Evolutionary conservation across 768 basidiomycete species (phyloP), one percentile per base, ranked within the genome.

Genomic region (Calocera cornea): DNA sequence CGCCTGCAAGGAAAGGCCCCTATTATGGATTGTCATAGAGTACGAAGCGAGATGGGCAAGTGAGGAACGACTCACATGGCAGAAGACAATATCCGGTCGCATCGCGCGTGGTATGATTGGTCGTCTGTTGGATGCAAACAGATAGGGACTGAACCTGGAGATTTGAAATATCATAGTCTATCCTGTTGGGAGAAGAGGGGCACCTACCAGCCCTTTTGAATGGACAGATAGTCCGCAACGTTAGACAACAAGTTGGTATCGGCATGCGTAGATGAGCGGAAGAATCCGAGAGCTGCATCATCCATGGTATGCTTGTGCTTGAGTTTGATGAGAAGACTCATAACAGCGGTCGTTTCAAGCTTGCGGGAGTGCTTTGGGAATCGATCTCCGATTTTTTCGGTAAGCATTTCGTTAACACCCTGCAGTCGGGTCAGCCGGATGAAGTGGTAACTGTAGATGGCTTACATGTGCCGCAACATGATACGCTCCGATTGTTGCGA

Each of bases 181-280:
- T 80, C 1, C 79, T 80, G 67, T 84, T 86, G 2, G 85, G 84
- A 72, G 85, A 87, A 1, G 86, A 77, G 72, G 86, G 86, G 0
- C 85, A 85, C 83, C 75, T 87, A 86, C 86, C 87, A 86, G 16
- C 85, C 86, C 73, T 87, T 86, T 74, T 84, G 83, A 2, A 84
- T 76, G 1, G 84, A 80, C 49, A 87, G 75, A 67, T 86, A 87
- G 65, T 86, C 85, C 71, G 82, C 86, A 22, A 88, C 83, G 8
- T 79, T 77, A 40, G 86, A 75, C 70, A 87, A 87, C 17, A 87
- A 75, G 2, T 84, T 84, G n/a, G 75, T 70, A 71, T 86, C 84
- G 66, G 83, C 84, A 73, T 87, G 84, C 33, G 83, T 68, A 29
- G 86, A 84, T 68, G 84, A 83, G 36, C 86, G 79, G 72, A 82